Percentiles rank a stretch among this genome's conserved stretches.
Conservation (phyloP, 169 alveolate genomes). For the Plasmodium relictum region DNA sequence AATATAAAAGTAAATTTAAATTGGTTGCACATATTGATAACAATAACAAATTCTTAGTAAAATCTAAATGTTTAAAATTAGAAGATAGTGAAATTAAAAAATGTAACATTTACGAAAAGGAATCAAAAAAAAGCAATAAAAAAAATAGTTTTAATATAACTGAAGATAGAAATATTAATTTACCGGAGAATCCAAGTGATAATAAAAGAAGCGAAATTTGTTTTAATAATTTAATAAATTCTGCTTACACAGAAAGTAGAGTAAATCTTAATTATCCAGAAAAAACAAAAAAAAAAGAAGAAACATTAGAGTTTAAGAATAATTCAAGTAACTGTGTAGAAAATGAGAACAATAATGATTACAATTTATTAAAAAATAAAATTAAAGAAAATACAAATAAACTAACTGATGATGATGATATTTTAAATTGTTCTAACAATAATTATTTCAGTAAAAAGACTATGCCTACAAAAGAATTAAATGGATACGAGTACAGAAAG, state of each 20-base stretch:
- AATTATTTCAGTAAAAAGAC: constrained; percentile 1
- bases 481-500: constrained; percentile 39
- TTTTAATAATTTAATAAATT: neutral
- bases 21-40: constrained; percentile 34
- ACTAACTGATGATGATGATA: neutral
- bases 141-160: neutral
- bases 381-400: no score
- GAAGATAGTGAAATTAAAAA: neutral
- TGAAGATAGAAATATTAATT: neutral
- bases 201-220: neutral
- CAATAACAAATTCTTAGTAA: constrained; percentile 28
- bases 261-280: neutral
- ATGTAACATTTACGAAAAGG: neutral
- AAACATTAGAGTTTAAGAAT: neutral
- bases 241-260: neutral
- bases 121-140: neutral
- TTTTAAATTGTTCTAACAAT: neutral
- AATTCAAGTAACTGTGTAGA: neutral
- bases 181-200: neutral
- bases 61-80: constrained; percentile 4
- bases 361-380: neutral
- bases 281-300: neutral
- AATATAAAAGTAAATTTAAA: constrained; percentile 10
- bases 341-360: neutral
- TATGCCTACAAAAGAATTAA: constrained; percentile 5